These are phyloP conservation scores for Diospyros kaki DNA, from an alignment of 148 eudicot species.

Conservation along the genomic window DNA sequence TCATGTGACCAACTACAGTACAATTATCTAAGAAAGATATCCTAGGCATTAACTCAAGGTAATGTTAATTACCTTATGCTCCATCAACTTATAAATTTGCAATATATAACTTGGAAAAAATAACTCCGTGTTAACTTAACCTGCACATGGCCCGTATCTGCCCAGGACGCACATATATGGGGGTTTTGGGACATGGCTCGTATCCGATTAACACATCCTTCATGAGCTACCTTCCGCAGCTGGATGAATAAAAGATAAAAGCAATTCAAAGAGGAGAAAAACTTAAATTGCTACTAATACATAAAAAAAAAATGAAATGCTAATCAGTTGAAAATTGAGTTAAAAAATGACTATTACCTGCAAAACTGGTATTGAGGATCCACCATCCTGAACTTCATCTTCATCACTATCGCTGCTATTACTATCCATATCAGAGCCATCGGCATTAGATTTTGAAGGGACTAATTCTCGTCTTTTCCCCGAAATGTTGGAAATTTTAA, in stretches of 20 bases:
- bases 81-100: not conserved
- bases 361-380: slow-evolving; percentile 51
- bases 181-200: slow-evolving; percentile 91
- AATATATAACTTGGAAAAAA: not conserved
- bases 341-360: slow-evolving; percentile 47
- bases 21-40: not conserved
- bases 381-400: slow-evolving; percentile 45
- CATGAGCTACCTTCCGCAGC: slow-evolving; percentile 86
- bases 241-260: slow-evolving; percentile 16
- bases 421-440: slow-evolving; percentile 70
- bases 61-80: not conserved
- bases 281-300: no score
- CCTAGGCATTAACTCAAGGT: not conserved
- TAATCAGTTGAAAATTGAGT: not conserved
- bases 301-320: not conserved
- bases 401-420: slow-evolving; percentile 69
- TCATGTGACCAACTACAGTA: not conserved
- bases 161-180: slow-evolving; percentile 92
- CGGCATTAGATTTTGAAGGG: slow-evolving; percentile 39
- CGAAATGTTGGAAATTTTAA: slow-evolving; percentile 70
- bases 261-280: slow-evolving; percentile 7
- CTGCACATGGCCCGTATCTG: slow-evolving; percentile 80
- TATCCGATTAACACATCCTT: slow-evolving; percentile 81
- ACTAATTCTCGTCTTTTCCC: slow-evolving; percentile 78
- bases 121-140: slow-evolving; percentile 15